These are phyloP conservation scores for Medicago lupulina DNA, from an alignment of 306 rosid genomes.

Conservation along the genomic window DNA sequence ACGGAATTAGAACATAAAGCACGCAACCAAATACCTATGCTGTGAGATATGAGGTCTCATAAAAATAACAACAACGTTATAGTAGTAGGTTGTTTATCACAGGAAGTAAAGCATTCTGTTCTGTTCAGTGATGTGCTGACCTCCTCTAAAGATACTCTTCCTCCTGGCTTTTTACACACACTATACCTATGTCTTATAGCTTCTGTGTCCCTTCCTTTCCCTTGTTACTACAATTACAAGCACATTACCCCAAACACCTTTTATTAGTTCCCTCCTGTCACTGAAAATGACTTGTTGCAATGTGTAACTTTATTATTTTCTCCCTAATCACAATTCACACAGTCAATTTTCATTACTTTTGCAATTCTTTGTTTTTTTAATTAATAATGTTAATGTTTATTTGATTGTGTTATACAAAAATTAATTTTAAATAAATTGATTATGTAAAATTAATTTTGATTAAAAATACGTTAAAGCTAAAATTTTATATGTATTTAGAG, in stretches of 20 bases:
- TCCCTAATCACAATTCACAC: not conserved
- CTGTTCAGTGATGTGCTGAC: slow-evolving; percentile 34
- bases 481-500: too few species aligned
- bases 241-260: slow-evolving; percentile 50
- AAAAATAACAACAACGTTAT: slow-evolving; percentile 44
- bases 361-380: too few species aligned
- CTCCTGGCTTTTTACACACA: slow-evolving; percentile 6
- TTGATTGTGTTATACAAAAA: too few species aligned
- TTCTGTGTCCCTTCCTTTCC: not conserved
- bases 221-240: slow-evolving; percentile 7
- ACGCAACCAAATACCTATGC: slow-evolving; percentile 62
- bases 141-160: slow-evolving; percentile 48
- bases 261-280: slow-evolving; percentile 10
- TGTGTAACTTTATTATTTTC: not conserved
- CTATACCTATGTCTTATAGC: slow-evolving; percentile 20
- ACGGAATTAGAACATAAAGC: slow-evolving; percentile 60
- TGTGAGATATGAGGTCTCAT: not conserved
- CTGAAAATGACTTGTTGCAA: slow-evolving; percentile 30
- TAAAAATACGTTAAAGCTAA: too few species aligned
- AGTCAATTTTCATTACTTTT: not conserved
- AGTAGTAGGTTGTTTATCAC: slow-evolving; percentile 55
- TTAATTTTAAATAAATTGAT: too few species aligned
- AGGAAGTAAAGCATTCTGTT: slow-evolving; percentile 74
- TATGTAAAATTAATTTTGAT: too few species aligned
- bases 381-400: too few species aligned